A percentile compares a stretch with the other conserved stretches of the same genome.
Evolutionary conservation across 305 asterid species (phyloP).

Genomic region (Solanum hybrid): DNA sequence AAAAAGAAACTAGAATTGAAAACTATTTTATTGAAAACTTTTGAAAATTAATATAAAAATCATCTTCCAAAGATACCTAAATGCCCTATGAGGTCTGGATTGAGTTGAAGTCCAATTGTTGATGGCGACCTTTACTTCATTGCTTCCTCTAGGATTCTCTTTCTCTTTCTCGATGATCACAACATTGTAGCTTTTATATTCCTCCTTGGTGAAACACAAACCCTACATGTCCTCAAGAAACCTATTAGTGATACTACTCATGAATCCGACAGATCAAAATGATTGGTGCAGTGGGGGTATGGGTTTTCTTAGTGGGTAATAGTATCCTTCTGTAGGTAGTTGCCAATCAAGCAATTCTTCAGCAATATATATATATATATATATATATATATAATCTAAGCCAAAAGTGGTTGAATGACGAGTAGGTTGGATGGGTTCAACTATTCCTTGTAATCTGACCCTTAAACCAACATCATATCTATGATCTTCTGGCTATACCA

Average conservation of each 20-base stretch:
- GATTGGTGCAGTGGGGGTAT: background rate
- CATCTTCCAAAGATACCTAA: background rate
- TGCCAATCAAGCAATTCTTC: background rate
- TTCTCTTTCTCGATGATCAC: background rate
- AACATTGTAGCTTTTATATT: background rate
- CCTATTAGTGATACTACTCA: background rate
- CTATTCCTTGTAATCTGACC: too few species aligned
- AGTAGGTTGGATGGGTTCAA: too few species aligned
- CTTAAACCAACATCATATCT: too few species aligned
- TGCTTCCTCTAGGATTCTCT: too few species aligned
- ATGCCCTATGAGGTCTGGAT: background rate
- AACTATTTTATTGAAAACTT: background rate
- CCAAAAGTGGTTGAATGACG: background rate
- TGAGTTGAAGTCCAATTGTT: background rate
- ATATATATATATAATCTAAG: too few species aligned
- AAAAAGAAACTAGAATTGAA: background rate
- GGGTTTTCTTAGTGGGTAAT: background rate
- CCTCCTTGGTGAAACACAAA: background rate
- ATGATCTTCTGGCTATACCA: background rate
- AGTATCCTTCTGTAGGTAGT: background rate
- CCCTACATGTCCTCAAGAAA: background rate
- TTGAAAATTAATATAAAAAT: background rate
- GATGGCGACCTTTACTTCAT: background rate
- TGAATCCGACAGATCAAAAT: background rate
- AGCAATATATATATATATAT: too few species aligned